Base-by-base conservation (phyloP, 768 basidiomycete genomes). In the Boletales sp. region DNA sequence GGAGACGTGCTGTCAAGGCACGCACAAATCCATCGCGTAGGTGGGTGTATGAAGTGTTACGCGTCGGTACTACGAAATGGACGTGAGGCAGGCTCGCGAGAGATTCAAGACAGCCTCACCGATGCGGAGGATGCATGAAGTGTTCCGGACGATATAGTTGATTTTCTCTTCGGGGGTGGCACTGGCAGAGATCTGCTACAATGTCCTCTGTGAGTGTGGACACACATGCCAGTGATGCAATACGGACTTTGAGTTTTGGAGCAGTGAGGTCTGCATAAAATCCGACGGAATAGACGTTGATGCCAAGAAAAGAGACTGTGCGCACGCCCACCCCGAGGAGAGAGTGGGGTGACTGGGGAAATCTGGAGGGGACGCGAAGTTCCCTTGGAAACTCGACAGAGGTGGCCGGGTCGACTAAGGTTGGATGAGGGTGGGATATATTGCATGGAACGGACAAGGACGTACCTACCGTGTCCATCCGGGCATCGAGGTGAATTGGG, bases 231-330 rank as follows among this genome's bases (percentile, higher is more conserved):
- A 19, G 32, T 39, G 25, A 32, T 18, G 25, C 33, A 30, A 40
- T 10, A 60, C 72, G 45, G 45, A 86, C 86, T 46, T 77, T 75
- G 50, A 89, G 73, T 37, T 74, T 76, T 1, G 84, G 80, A 53
- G 83, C 80, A n/a, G 72, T 60, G 39, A 92, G 70, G 64, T 95
- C 91, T 7, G 90, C 87, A 66, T 95, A 96, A 70, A 96, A 92
- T 2, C 81, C 94, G 32, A 91, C 82, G 11, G 87, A 87, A 69
- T 96, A 96, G 14, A 95, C 93, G 62, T 90, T 83, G 55, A 96
- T 80, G 8, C 84, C 78, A 35, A 95, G 74, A 69, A 96, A 93
- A 13, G 91, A 92, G 30, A 96, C 92, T 0, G 85, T 90, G 44
- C 94, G 76, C 35, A 93, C 90, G 19, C 94, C 94, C 1, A 91